These are phyloP conservation scores for Pseudogymnoascus sp. DNA, from an alignment of 2,329 filamentous ascomycete species.

Conservation along the genomic window DNA sequence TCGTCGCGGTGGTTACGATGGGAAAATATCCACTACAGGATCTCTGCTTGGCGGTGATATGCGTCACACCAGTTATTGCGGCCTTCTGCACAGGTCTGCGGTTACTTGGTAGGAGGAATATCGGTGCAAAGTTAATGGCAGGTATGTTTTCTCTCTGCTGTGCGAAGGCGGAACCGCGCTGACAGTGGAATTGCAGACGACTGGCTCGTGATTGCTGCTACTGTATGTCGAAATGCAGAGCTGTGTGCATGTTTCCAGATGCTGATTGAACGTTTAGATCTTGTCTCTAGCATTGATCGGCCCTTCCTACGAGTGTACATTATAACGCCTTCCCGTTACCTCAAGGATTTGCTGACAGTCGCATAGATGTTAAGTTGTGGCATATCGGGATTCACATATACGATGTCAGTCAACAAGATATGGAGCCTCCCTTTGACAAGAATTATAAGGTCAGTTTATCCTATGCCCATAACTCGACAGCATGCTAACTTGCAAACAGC, in stretches of 20 bases:
- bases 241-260: neutral
- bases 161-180: neutral
- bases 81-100: neutral
- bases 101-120: neutral
- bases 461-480: neutral
- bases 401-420: neutral
- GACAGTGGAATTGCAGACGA: neutral
- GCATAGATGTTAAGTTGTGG: neutral
- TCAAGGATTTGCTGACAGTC: neutral
- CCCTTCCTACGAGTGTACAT: neutral
- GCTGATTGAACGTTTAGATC: neutral
- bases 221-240: neutral
- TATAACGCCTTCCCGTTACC: neutral
- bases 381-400: neutral
- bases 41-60: neutral
- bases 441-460: neutral
- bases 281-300: neutral
- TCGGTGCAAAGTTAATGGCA: neutral
- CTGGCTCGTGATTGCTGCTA: neutral
- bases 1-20: neutral
- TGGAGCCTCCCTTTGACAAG: neutral
- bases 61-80: neutral
- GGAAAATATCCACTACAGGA: neutral
- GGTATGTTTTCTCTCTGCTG: neutral
- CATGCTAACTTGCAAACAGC: neutral